Evolutionary conservation across 768 basidiomycete genomes (phyloP).

Genomic region (Mycena galopus): DNA sequence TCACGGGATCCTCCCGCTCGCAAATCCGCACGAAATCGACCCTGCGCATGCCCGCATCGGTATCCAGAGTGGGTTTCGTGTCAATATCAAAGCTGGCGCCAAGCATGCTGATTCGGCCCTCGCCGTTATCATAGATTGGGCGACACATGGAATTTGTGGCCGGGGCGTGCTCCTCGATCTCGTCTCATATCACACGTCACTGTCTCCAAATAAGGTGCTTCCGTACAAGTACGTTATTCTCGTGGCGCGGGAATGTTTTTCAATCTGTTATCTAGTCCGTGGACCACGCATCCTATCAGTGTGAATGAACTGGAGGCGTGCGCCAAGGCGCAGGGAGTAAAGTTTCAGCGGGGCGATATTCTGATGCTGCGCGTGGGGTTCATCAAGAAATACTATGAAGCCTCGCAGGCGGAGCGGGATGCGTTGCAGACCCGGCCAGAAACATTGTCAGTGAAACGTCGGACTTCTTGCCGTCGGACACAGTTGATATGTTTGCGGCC

Average conservation of each 20-base stretch:
- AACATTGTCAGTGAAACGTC: constrained; percentile 61
- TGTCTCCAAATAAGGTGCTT: constrained; percentile 46
- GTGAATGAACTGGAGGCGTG: constrained; percentile 70
- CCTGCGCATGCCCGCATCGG: constrained; percentile 64
- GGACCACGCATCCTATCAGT: constrained; percentile 66
- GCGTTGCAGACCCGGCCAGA: constrained; percentile 57
- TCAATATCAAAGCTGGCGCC: not conserved
- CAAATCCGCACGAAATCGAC: constrained; percentile 64
- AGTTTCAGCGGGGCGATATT: constrained; percentile 71
- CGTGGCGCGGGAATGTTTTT: not conserved
- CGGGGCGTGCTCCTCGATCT: constrained; percentile 78
- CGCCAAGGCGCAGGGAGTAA: constrained; percentile 69
- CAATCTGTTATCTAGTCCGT: constrained; percentile 52
- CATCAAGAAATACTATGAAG: constrained; percentile 65
- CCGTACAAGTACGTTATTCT: constrained; percentile 60
- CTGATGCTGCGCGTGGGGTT: constrained; percentile 73
- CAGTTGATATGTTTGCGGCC: not conserved
- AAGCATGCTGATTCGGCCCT: constrained; percentile 10
- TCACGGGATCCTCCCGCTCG: constrained; percentile 59
- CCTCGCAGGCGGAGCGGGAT: constrained; percentile 59
- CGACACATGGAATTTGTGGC: constrained; percentile 77
- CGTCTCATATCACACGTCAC: constrained; percentile 63
- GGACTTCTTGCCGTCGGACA: not conserved
- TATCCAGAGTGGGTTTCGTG: constrained; percentile 70
- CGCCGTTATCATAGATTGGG: constrained; percentile 66